Conservation (phyloP, 1,284 basidiomycete genomes). For the Vanrija sp. region DNA sequence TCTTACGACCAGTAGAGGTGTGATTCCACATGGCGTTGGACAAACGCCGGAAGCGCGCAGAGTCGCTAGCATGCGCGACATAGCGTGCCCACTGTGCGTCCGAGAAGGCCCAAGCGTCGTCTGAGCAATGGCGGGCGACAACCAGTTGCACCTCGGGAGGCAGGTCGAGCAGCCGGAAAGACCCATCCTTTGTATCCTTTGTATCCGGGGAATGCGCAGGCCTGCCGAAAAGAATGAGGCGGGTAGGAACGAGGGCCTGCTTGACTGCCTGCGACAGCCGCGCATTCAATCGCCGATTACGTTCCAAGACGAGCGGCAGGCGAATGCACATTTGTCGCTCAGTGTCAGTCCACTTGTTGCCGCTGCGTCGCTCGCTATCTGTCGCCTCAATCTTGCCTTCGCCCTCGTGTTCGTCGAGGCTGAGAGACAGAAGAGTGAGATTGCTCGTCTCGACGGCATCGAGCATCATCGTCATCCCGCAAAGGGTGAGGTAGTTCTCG, state of each 20-base stretch:
- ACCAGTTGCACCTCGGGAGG: conserved; percentile 37
- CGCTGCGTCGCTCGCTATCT: too few relatives aligned
- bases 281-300: neutral
- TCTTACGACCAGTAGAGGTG: too few relatives aligned
- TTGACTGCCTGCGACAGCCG: too few relatives aligned
- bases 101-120: conserved; percentile 32
- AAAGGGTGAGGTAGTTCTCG: conserved; percentile 32
- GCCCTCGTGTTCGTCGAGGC: conserved; percentile 18
- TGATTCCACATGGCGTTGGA: too few relatives aligned
- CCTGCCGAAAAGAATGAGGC: conserved; percentile 36
- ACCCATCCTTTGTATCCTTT: too few relatives aligned
- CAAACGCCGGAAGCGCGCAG: conserved; percentile 9
- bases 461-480: conserved; percentile 30
- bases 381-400: too few relatives aligned
- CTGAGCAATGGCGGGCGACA: conserved; percentile 30
- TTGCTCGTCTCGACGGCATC: conserved; percentile 33
- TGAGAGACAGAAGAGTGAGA: conserved; percentile 28
- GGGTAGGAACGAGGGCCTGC: conserved; percentile 19
- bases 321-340: neutral
- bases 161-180: conserved; percentile 37
- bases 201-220: neutral
- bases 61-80: conserved; percentile 25
- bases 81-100: conserved; percentile 34
- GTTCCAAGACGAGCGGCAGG: neutral
- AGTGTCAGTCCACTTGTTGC: conserved; percentile 9